Base-by-base conservation (phyloP, 805 yeast genomes). In the Torulaspora indica region DNA sequence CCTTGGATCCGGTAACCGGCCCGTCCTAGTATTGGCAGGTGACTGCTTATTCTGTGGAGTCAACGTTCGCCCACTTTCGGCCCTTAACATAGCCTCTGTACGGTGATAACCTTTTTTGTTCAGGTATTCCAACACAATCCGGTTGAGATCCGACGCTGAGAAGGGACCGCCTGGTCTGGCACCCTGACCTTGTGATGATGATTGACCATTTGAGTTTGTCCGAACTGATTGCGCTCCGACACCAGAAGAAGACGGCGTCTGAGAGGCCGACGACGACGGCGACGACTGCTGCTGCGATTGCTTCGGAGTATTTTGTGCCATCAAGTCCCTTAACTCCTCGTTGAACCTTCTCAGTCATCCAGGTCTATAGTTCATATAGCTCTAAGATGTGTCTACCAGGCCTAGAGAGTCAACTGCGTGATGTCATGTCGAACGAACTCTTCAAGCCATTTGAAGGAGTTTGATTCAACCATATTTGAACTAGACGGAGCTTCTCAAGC, bases 31-130 rank as follows among this genome's bases (percentile, higher is more conserved):
- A 9, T 66, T 69, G n/a, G 69, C 71, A 10, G 75, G 65, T 1
- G 79, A 72, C 1, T 67, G 68, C 9, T 76, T 75, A 22, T 68
- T 70, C 31, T 72, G 72, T 12, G 78, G 70, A 0, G 82, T 74
- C 3, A 71, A 69, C 0, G 81, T 74, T 47, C 83, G 80, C 0
- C 87, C 74, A 51, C 83, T 77, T 63, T 93, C 99, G 49, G 89
- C 79, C 49, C 98, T 77, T 39, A 93, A 74, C 82, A 90, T 86
- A 2, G 96, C 89, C 63, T 93, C 99, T 0, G 98, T 91, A 54
- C 83, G 80, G 54, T 85, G 90, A 60, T 88, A 93, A 2, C 99
- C 99, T 63, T 90, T 89, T 58, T 93, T 91, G 63, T 82, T 85
- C 53, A 93, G 74, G 57, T 91, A 93, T 56, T 93, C 98, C 57